Conservation (phyloP, 164 flowering plant genomes). For the Sedum album region DNA sequence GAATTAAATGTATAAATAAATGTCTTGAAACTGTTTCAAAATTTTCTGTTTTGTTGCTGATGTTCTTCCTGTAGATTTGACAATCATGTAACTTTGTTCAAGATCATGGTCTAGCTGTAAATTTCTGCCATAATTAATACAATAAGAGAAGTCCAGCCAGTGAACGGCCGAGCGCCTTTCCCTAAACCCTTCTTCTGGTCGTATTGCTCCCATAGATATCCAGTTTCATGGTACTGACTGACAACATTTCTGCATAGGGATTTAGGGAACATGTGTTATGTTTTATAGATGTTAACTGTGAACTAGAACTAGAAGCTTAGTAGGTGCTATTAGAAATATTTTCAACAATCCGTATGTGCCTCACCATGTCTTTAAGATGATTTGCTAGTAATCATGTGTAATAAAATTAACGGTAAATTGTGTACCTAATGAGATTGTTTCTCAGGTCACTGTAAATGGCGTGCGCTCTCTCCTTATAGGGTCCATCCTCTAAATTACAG, state of each 20-base stretch:
- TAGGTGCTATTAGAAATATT: background rate
- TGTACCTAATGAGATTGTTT: slow-evolving; percentile 68
- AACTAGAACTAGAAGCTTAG: background rate
- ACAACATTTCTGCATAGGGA: slow-evolving; percentile 63
- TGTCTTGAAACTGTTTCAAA: background rate
- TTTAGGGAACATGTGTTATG: no score
- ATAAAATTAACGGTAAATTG: no score
- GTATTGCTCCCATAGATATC: slow-evolving; percentile 93
- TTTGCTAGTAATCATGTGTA: no score
- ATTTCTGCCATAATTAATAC: slow-evolving; percentile 82
- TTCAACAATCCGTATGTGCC: no score
- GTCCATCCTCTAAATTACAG: slow-evolving; percentile 30
- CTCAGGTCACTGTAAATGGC: slow-evolving; percentile 60
- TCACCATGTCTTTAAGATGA: no score
- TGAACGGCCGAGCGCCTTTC: slow-evolving; percentile 77
- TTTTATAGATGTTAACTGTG: background rate
- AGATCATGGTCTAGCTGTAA: slow-evolving; percentile 16
- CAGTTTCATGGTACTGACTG: slow-evolving; percentile 50
- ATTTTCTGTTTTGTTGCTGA: background rate
- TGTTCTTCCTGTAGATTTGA: background rate
- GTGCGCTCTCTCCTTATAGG: slow-evolving; percentile 38
- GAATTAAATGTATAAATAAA: background rate
- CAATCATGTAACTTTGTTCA: background rate
- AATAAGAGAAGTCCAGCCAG: slow-evolving; percentile 93
- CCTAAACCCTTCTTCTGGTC: slow-evolving; percentile 80